Conservation (phyloP, 2,329 filamentous ascomycete species). For the Elsinoe perseae region DNA sequence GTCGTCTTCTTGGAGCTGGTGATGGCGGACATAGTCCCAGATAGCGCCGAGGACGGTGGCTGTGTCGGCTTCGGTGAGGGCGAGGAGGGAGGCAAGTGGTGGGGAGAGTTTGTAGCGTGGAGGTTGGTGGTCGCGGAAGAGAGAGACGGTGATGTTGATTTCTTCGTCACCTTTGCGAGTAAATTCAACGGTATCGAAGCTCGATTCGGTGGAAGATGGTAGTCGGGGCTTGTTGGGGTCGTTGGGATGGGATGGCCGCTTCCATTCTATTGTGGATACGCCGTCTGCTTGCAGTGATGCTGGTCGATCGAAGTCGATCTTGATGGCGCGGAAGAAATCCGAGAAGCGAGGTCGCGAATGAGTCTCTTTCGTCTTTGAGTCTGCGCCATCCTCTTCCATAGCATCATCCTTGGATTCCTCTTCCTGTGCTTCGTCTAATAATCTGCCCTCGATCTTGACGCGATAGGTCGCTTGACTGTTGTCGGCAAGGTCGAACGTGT, state of each 20-base stretch:
- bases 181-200: slow-evolving; percentile 88
- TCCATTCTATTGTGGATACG: slow-evolving; percentile 70
- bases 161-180: slow-evolving; percentile 90
- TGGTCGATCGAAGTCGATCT: slow-evolving; percentile 51
- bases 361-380: slow-evolving; percentile 32
- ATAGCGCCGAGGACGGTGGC: slow-evolving; percentile 83
- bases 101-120: slow-evolving; percentile 77
- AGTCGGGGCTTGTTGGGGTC: slow-evolving; percentile 35
- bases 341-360: slow-evolving; percentile 55
- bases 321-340: slow-evolving; percentile 75
- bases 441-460: slow-evolving; percentile 82
- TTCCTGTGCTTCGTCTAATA: slow-evolving; percentile 55
- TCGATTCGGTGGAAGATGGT: slow-evolving; percentile 42
- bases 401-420: slow-evolving; percentile 45
- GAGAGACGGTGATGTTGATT: slow-evolving; percentile 79
- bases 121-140: slow-evolving; percentile 74
- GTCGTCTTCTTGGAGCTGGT: slow-evolving; percentile 84
- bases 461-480: slow-evolving; percentile 72
- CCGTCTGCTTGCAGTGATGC: slow-evolving; percentile 59
- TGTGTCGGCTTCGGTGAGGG: slow-evolving; percentile 77
- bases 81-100: slow-evolving; percentile 72
- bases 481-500: slow-evolving; percentile 68
- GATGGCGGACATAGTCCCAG: slow-evolving; percentile 88
- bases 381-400: slow-evolving; percentile 53
- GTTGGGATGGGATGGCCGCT: slow-evolving; percentile 58